Evolutionary conservation across 345 rosid genomes (phyloP).

Genomic region (Citrus glauca): DNA sequence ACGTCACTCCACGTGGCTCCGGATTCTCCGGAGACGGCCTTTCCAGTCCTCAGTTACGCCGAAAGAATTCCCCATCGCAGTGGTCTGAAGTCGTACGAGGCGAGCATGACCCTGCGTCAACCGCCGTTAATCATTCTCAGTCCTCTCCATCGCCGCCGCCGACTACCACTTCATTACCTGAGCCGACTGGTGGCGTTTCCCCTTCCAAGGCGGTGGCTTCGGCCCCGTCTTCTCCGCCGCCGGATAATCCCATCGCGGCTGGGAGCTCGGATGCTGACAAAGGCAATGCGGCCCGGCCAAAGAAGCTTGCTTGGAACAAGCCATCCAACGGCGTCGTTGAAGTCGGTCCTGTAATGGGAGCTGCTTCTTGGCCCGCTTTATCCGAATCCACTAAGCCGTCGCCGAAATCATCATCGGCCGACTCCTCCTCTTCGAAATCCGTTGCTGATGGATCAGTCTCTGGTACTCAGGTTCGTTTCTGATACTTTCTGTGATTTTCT

Average conservation of each 20-base stretch:
- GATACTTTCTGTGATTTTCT: neutral
- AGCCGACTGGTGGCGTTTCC: conserved; percentile 22
- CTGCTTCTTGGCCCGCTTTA: conserved; percentile 64
- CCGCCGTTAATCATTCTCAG: conserved; percentile 16
- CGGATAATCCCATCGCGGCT: conserved; percentile 16
- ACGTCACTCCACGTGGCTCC: conserved; percentile 26
- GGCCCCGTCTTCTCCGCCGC: conserved; percentile 6
- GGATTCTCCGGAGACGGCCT: conserved; percentile 18
- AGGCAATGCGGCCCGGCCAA: conserved; percentile 36
- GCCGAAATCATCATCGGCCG: conserved; percentile 32
- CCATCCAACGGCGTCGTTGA: conserved; percentile 42
- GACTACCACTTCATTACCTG: conserved; percentile 10
- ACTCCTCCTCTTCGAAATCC: conserved; percentile 31
- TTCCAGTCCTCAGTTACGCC: conserved; percentile 31
- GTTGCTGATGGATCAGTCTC: conserved; percentile 42
- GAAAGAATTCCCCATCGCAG: conserved; percentile 30
- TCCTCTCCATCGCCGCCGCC: conserved; percentile 20
- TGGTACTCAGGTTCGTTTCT: conserved; percentile 36
- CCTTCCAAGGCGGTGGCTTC: conserved; percentile 21
- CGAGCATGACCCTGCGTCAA: conserved; percentile 25
- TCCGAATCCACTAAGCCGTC: conserved; percentile 45
- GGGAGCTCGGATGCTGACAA: conserved; percentile 27
- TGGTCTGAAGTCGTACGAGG: conserved; percentile 45
- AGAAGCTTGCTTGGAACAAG: conserved; percentile 56
- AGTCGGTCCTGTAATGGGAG: conserved; percentile 48